These are phyloP conservation scores for Mucor irregularis DNA, from an alignment of 371 early-diverging fungal genomes.

Conservation along the genomic window DNA sequence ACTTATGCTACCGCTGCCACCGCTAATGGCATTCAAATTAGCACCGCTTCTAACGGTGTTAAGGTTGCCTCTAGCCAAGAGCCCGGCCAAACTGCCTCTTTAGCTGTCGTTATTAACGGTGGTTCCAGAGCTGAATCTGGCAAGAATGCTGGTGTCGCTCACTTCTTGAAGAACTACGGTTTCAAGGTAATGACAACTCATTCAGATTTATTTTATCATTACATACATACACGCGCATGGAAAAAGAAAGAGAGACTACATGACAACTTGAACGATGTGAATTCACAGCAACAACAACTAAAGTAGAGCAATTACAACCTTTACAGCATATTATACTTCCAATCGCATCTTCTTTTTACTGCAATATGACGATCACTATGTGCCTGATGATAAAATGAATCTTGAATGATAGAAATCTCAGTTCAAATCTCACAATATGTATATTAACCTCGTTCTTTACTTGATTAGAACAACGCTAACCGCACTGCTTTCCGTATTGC, in stretches of 20 bases:
- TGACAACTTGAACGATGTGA: too few species aligned
- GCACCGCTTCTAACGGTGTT: conserved; percentile 57
- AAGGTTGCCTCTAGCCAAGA: conserved; percentile 65
- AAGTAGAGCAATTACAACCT: too few species aligned
- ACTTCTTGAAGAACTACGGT: conserved; percentile 89
- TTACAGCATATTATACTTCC: too few species aligned
- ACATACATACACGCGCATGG: background rate
- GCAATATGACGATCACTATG: too few species aligned
- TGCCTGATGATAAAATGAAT: too few species aligned
- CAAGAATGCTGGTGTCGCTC: conserved; percentile 79
- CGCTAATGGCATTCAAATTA: conserved; percentile 34
- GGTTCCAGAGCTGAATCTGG: conserved; percentile 85
- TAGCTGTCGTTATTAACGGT: conserved; percentile 88
- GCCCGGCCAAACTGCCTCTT: conserved; percentile 71
- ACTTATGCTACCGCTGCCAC: conserved; percentile 59
- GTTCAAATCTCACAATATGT: too few species aligned
- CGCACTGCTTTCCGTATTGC: conserved; percentile 88
- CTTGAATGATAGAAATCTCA: too few species aligned
- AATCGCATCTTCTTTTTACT: too few species aligned
- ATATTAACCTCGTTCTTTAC: too few species aligned
- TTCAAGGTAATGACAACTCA: conserved; percentile 76
- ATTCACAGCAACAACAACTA: too few species aligned
- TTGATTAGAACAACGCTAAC: conserved; percentile 67
- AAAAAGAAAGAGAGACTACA: too few species aligned
- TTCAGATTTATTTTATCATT: background rate